Conservation (phyloP, 2,329 filamentous ascomycete genomes). For the Exophiala sp. region DNA sequence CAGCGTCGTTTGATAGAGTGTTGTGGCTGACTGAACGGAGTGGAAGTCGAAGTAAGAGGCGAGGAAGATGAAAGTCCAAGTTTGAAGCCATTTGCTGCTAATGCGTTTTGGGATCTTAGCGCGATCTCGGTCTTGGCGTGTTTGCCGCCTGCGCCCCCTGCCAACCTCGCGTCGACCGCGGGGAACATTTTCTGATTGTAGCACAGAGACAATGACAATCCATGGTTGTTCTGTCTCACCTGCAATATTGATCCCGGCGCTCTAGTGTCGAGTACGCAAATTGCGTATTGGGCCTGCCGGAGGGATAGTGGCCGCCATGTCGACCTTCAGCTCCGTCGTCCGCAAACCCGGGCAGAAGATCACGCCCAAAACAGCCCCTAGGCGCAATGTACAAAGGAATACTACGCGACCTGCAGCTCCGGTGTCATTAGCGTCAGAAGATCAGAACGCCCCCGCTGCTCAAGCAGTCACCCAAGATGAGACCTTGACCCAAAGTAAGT, state of each 20-base stretch:
- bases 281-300: background rate
- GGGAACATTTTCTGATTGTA: background rate
- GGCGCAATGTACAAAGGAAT: slow-evolving; percentile 24
- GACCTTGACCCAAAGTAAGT: background rate
- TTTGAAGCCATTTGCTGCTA: background rate
- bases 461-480: background rate
- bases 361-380: slow-evolving; percentile 60
- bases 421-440: slow-evolving; percentile 32
- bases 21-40: slow-evolving; percentile 7
- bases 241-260: background rate
- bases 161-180: background rate
- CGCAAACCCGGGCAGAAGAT: slow-evolving; percentile 66
- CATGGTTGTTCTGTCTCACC: background rate
- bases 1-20: slow-evolving; percentile 1
- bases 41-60: slow-evolving; percentile 7
- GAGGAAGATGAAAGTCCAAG: slow-evolving; percentile 7
- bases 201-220: background rate
- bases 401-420: slow-evolving; percentile 47
- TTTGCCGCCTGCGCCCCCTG: slow-evolving; percentile 1
- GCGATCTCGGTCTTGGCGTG: background rate
- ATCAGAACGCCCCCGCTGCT: background rate
- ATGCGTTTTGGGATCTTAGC: slow-evolving; percentile 1
- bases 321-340: slow-evolving; percentile 51
- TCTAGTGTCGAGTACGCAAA: background rate
- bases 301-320: slow-evolving; percentile 31